A percentile compares a stretch with the other conserved stretches of the same genome.
phyloP scores from a whole-genome alignment of 352 stramenopile species.

The Phytophthora megakarya region DNA sequence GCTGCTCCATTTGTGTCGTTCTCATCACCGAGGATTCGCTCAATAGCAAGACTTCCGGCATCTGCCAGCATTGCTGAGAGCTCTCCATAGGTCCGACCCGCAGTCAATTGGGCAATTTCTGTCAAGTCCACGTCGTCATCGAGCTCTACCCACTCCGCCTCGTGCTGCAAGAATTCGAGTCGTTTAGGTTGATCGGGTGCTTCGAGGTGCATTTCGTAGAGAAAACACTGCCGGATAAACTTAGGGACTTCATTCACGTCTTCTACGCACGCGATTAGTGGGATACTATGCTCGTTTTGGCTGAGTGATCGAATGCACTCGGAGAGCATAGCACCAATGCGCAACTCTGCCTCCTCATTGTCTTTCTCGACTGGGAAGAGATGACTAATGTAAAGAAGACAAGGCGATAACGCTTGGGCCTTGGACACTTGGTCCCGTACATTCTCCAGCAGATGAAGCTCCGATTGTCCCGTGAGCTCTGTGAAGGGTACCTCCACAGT shows the following conservation, averaged over 20 bases:
- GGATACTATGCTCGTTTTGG: constrained; percentile 54
- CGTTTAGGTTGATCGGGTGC: constrained; percentile 59
- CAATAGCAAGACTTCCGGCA: constrained; percentile 54
- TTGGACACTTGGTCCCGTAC: constrained; percentile 73
- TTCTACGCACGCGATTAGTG: constrained; percentile 79
- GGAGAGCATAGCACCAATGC: constrained; percentile 61
- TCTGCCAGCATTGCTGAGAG: constrained; percentile 69
- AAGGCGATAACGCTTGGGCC: constrained; percentile 65
- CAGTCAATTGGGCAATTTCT: constrained; percentile 68
- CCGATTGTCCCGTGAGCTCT: constrained; percentile 70
- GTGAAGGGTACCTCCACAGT: constrained; percentile 82
- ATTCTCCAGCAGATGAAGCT: constrained; percentile 79
- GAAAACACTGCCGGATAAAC: constrained; percentile 81
- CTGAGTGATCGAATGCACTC: constrained; percentile 72
- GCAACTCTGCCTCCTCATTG: constrained; percentile 75
- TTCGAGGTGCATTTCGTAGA: constrained; percentile 78
- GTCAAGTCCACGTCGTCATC: constrained; percentile 55
- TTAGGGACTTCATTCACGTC: constrained; percentile 79
- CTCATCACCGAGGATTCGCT: constrained; percentile 43
- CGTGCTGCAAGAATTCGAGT: constrained; percentile 60
- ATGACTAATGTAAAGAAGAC: constrained; percentile 81
- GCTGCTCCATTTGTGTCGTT: constrained; percentile 30
- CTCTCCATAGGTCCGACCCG: constrained; percentile 77
- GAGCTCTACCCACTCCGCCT: constrained; percentile 42
- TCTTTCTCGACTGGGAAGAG: constrained; percentile 81